Evolutionary conservation across 345 rosid genomes (phyloP).

Genomic region (Rhizophora apiculata): DNA sequence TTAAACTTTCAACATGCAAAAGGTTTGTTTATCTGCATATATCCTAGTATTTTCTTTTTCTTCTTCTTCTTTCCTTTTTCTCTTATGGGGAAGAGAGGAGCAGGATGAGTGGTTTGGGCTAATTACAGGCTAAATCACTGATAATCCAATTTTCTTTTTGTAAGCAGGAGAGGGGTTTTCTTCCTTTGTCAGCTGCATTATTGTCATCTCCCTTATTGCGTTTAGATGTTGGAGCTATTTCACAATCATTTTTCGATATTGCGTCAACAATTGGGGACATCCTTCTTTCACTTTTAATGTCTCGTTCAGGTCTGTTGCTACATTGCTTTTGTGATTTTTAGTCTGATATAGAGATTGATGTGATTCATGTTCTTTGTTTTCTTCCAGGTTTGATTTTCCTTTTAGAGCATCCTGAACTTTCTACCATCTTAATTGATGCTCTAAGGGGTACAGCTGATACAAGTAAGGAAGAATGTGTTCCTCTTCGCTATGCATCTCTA

Average conservation of each 20-base stretch:
- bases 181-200: conserved; percentile 90
- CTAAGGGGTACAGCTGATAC: conserved; percentile 54
- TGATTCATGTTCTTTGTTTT: conserved; percentile 24
- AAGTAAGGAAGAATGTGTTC: conserved; percentile 77
- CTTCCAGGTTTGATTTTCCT: conserved; percentile 77
- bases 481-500: conserved; percentile 82
- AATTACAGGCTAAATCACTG: not conserved
- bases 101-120: not conserved
- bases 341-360: conserved; percentile 2
- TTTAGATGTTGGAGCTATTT: conserved; percentile 52
- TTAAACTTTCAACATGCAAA: not conserved
- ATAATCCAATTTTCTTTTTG: conserved; percentile 31
- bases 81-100: not conserved
- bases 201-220: conserved; percentile 63
- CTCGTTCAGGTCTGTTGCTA: conserved; percentile 60
- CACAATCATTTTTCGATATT: conserved; percentile 53
- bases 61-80: not conserved
- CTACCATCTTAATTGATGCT: conserved; percentile 62
- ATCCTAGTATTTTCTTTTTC: too few relatives aligned
- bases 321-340: conserved; percentile 6
- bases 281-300: conserved; percentile 75
- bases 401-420: conserved; percentile 70
- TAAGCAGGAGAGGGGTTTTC: conserved; percentile 93
- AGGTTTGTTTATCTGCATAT: not conserved
- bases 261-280: conserved; percentile 66